Evolutionary conservation across 176 grass and related monocot genomes (phyloP), one percentile per base, ranked within the genome.

Genomic region (Carex parvula): DNA sequence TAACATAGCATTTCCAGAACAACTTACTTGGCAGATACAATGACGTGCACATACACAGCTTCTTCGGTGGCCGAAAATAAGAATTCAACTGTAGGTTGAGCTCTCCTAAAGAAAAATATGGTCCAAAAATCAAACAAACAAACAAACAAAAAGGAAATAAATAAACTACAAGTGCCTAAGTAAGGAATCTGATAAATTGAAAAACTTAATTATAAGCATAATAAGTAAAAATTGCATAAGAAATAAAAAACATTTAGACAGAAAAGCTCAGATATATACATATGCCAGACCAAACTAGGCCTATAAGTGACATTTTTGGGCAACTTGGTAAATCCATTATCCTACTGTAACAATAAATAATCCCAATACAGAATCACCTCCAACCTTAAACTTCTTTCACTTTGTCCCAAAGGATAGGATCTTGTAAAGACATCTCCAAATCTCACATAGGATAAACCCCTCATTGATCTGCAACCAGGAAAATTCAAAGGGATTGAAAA

Each of bases 391-490:
- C 52, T 92, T 87, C 91, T 93, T 72, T 91, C 88, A 80, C 85
- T 91, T 90, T 89, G 90, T 80, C 89, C 86, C 58, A 86, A 90
- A 63, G 89, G 91, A 56, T 87, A 90, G 70, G 84, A 92, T 95
- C 92, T 99, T 89, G 91, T 93, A 83, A 92, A 99, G 79, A 99
- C 89, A 81, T 99, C 93, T 71, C 96, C 96, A 66, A 95, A 99
- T 86, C 96, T 93, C 70, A 92, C 96, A 81, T 95, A 99, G 1
- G 96, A 99, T 83, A 95, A 84, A 21, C 84, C 89, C 85, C 66
- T 93, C 69, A 99, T 75, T 53, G 96, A 81, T 92, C 96, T 98
- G 50, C 82, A 55, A 83, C 64, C 50, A 78, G 56, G 52, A 83
- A 75, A 24, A 60, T 85, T 71, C 35, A 39, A 55, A 85, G 3